Base-by-base conservation (phyloP, 805 yeast genomes). In the Spathaspora girioi region DNA sequence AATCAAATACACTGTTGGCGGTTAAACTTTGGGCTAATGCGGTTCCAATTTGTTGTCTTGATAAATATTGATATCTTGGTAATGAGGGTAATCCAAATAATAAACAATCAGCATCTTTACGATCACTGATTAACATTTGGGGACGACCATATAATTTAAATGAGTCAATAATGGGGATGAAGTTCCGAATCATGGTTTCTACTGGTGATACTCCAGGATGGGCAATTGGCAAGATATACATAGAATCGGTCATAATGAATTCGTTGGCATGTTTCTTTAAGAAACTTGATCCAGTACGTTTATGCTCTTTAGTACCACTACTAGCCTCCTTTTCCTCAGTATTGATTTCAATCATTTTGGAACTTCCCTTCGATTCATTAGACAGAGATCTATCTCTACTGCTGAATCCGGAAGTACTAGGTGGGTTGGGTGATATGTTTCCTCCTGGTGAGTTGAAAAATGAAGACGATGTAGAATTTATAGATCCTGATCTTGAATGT, bases 131-230 rank as follows among this genome's bases (percentile, higher is more conserved):
- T 58, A 89, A 77, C 53, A 86, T 82, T 49, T 76, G 71, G 1
- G 96, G 94, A 57, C 94, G 75, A 8, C 96, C 96, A 60, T 87
- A 87, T 45, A 87, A 65, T 60, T 77, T 79, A 68, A 86, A 87
- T 3, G 86, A 75, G 63, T 87, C 89, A 71, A 84, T 78, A 17
- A 86, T 73, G 45, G 90, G 93, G 31, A 87, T 75, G 54, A 85
- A 71, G 59, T 82, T 76, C 53, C 96, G 71, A 43, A 87, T 79
- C 82, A 86, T 82, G 14, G 87, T 87, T 62, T 87, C 94, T 46
- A 82, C 78, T 15, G 84, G 83, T 45, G 80, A 76, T 27, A 87
- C 93, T 41, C 89, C 87, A 3, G 85, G 83, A 65, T 87, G 96
- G 23, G 80, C 63, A 49, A 79, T 82, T 3, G 96, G 94, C 75